phyloP scores from a whole-genome alignment of 495 filamentous ascomycete genomes.

The Daldinia childiae region DNA sequence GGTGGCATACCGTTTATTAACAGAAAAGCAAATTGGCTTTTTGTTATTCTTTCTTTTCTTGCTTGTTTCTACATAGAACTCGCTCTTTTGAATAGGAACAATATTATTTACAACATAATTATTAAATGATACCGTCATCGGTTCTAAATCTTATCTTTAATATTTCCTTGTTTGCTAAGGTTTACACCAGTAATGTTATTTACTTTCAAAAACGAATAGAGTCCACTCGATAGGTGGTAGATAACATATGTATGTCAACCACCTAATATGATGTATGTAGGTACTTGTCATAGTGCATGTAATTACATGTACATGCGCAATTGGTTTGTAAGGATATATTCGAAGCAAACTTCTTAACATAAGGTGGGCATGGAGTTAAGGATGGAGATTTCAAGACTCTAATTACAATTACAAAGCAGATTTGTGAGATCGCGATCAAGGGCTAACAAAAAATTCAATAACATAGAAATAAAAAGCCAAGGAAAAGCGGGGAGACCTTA shows the following conservation, averaged over 20 bases:
- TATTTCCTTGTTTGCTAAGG: slow-evolving; percentile 29
- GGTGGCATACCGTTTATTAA: slow-evolving; percentile 14
- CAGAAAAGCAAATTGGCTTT: slow-evolving; percentile 24
- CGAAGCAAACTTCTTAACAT: slow-evolving; percentile 17
- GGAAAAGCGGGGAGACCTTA: slow-evolving; percentile 17
- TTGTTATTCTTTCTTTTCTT: background rate
- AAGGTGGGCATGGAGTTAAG: slow-evolving; percentile 6
- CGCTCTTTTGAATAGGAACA: slow-evolving; percentile 3
- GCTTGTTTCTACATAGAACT: background rate
- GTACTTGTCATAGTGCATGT: background rate
- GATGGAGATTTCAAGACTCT: slow-evolving; percentile 12
- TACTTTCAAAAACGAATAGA: background rate
- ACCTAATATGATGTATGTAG: no score
- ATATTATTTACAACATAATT: slow-evolving; percentile 9
- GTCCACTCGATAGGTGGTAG: slow-evolving; percentile 16
- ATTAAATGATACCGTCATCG: slow-evolving; percentile 28
- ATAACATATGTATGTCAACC: slow-evolving; percentile 15
- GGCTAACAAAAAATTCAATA: background rate
- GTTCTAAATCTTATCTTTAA: slow-evolving; percentile 35
- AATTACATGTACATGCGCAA: background rate
- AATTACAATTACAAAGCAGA: slow-evolving; percentile 34
- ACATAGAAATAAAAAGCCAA: slow-evolving; percentile 10
- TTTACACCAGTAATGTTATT: background rate
- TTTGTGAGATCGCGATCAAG: slow-evolving; percentile 33
- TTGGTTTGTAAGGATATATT: slow-evolving; percentile 10